Conservation (phyloP, 2,329 filamentous ascomycete species). For the Elsinoe necatrix region DNA sequence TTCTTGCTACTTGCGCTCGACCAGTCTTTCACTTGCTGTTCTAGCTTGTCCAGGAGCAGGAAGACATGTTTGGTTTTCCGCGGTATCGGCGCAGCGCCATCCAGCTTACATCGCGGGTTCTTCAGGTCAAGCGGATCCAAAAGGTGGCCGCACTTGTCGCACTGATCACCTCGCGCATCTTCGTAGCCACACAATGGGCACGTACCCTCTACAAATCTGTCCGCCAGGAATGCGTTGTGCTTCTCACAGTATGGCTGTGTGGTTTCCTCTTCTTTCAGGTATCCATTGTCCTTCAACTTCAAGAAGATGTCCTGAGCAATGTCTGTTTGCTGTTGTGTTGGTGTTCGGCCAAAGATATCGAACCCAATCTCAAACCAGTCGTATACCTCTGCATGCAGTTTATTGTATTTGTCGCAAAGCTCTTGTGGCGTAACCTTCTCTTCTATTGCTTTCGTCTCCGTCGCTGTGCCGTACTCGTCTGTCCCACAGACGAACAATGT, state of each 20-base stretch:
- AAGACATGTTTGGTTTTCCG: constrained; percentile 85
- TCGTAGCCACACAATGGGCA: constrained; percentile 59
- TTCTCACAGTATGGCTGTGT: constrained; percentile 81
- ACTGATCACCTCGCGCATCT: constrained; percentile 47
- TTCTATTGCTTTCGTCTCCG: constrained; percentile 89
- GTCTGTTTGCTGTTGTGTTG: constrained; percentile 77
- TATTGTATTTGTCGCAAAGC: constrained; percentile 88
- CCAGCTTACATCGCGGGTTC: constrained; percentile 85
- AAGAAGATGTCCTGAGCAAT: constrained; percentile 89
- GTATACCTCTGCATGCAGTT: constrained; percentile 82
- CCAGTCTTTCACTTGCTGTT: constrained; percentile 70
- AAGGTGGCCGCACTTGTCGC: constrained; percentile 43
- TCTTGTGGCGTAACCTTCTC: constrained; percentile 73
- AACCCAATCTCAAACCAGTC: constrained; percentile 95
- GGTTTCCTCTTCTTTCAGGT: constrained; percentile 76
- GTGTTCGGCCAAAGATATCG: constrained; percentile 89
- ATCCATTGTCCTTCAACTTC: constrained; percentile 81
- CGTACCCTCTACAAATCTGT: constrained; percentile 74
- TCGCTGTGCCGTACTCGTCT: constrained; percentile 93
- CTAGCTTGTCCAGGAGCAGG: constrained; percentile 75
- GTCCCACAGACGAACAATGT: constrained; percentile 82
- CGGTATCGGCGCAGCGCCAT: constrained; percentile 70
- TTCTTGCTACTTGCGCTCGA: constrained; percentile 63
- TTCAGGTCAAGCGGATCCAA: constrained; percentile 52
- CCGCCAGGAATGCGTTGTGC: constrained; percentile 60